Evolutionary conservation across 2,329 filamentous ascomycete genomes (phyloP).

Genomic region (Epichloe uncinata): DNA sequence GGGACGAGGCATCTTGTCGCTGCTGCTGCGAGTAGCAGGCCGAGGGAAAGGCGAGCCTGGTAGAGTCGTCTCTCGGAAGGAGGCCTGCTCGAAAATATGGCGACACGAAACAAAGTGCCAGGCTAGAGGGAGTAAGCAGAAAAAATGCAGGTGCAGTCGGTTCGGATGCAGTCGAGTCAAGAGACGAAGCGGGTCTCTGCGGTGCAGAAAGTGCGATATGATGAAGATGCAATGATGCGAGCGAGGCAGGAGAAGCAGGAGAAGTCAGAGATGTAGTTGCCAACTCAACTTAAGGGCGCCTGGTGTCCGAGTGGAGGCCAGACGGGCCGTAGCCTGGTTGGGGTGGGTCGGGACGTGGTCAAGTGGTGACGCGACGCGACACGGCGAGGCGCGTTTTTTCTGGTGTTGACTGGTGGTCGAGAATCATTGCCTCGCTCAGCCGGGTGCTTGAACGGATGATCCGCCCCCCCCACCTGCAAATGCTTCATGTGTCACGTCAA

Average conservation of each 20-base stretch:
- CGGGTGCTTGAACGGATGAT: too few species aligned
- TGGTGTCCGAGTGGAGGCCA: conserved; percentile 1
- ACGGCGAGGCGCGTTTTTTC: conserved; percentile 1
- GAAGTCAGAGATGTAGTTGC: conserved; percentile 1
- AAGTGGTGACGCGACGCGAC: not conserved
- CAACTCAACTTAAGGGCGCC: not conserved
- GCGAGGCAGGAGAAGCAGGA: conserved; percentile 1
- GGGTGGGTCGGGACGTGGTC: not conserved
- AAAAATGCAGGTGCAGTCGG: not conserved
- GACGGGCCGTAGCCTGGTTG: too few species aligned
- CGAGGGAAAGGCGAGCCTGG: not conserved
- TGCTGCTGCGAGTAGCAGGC: not conserved
- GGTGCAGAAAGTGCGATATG: not conserved
- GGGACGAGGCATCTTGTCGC: conserved; percentile 3
- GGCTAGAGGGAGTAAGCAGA: not conserved
- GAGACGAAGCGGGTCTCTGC: not conserved
- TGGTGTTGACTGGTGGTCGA: too few species aligned
- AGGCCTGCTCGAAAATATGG: not conserved
- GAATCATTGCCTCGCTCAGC: too few species aligned
- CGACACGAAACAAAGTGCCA: not conserved
- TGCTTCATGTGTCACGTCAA: too few species aligned
- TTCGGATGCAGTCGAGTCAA: not conserved
- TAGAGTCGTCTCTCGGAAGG: not conserved
- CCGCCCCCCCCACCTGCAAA: too few species aligned
- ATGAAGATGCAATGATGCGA: not conserved